These are phyloP conservation scores for Cystofilobasidium bisporidii DNA, from an alignment of 768 basidiomycete genomes.

Conservation along the genomic window DNA sequence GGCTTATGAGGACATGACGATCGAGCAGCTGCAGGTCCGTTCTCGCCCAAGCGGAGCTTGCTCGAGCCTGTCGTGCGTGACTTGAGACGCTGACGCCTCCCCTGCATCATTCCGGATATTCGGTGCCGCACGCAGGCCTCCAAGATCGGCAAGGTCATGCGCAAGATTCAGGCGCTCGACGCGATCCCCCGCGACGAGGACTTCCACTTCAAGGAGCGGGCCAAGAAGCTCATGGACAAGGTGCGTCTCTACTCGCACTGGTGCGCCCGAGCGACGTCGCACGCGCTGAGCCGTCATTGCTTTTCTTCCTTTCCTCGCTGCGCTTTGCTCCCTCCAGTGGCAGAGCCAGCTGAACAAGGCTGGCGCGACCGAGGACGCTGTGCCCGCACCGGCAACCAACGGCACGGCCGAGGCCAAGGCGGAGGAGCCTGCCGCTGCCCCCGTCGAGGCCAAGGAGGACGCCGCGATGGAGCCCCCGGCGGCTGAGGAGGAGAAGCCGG, in stretches of 20 bases:
- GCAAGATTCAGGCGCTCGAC: slow-evolving; percentile 59
- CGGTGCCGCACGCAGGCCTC: slow-evolving; percentile 50
- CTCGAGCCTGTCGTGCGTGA: no score
- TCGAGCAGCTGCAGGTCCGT: slow-evolving; percentile 59
- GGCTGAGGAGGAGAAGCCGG: background rate
- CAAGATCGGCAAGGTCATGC: slow-evolving; percentile 80
- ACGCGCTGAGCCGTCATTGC: no score
- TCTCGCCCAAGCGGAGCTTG: no score
- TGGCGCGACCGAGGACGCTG: slow-evolving; percentile 20
- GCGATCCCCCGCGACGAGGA: slow-evolving; percentile 55
- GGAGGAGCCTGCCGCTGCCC: background rate
- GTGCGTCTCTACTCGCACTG: no score
- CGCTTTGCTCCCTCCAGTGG: slow-evolving; percentile 5
- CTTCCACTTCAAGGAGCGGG: slow-evolving; percentile 62
- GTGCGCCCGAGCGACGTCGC: no score
- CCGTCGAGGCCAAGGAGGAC: slow-evolving; percentile 16
- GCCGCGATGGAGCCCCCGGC: background rate
- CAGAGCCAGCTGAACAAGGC: slow-evolving; percentile 24
- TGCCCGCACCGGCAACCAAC: slow-evolving; percentile 40
- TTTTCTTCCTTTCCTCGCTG: no score
- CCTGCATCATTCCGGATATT: slow-evolving; percentile 34
- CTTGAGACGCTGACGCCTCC: no score
- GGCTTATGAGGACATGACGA: slow-evolving; percentile 62
- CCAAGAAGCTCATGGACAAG: slow-evolving; percentile 57
- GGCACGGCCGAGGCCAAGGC: background rate